Conservation (phyloP, 2,329 filamentous ascomycete species). For the Arthrobotrys sphaeroides region DNA sequence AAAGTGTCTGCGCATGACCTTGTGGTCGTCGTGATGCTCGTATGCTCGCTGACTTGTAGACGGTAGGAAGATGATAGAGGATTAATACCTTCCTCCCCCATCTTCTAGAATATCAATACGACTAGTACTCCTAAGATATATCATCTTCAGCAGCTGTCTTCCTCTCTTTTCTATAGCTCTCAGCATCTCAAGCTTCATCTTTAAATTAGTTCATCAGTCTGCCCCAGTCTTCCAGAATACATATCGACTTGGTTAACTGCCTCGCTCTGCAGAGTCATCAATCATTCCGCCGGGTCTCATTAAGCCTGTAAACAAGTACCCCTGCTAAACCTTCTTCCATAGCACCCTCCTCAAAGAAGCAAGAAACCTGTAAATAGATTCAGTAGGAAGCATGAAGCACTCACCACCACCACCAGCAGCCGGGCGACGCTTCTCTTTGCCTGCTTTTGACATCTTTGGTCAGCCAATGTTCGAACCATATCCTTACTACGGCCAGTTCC, state of each 20-base stretch:
- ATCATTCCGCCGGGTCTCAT: too few relatives aligned
- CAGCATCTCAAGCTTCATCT: too few relatives aligned
- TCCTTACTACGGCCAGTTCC: slow-evolving; percentile 19
- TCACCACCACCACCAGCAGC: too few relatives aligned
- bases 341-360: neutral
- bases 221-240: too few relatives aligned
- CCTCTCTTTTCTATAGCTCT: too few relatives aligned
- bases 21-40: neutral
- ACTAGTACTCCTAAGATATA: neutral
- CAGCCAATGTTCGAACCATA: slow-evolving; percentile 30
- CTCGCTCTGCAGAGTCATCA: too few relatives aligned
- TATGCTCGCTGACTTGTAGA: slow-evolving; percentile 6
- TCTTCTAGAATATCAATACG: neutral
- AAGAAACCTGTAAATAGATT: neutral
- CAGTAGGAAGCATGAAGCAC: slow-evolving; percentile 12
- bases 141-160: too few relatives aligned
- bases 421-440: slow-evolving; percentile 21
- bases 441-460: slow-evolving; percentile 25
- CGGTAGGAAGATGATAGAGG: neutral
- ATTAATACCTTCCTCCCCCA: too few relatives aligned
- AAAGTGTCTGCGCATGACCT: neutral
- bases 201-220: too few relatives aligned
- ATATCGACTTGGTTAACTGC: too few relatives aligned
- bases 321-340: neutral
- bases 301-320: too few relatives aligned